Percentiles rank a stretch among this genome's conserved stretches.
phyloP scores from a whole-genome alignment of 2,329 filamentous ascomycete species.

The Sporothrix phasma region DNA sequence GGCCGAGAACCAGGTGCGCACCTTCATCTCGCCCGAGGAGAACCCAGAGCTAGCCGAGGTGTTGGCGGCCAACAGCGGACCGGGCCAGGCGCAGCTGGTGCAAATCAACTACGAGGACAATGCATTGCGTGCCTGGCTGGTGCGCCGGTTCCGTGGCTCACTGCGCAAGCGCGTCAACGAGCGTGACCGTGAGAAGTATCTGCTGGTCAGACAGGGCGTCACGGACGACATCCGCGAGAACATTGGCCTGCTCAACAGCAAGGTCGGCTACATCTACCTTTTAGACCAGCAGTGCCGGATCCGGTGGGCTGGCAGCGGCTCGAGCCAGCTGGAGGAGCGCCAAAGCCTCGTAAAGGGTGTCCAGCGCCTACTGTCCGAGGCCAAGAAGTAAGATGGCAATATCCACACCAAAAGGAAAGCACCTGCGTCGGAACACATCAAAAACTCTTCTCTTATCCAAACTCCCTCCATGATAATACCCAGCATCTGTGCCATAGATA shows the following conservation, averaged over 20 bases:
- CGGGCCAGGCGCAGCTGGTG: slow-evolving; percentile 56
- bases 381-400: slow-evolving; percentile 5
- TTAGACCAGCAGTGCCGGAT: slow-evolving; percentile 82
- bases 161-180: slow-evolving; percentile 41
- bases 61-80: slow-evolving; percentile 39
- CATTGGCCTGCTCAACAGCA: slow-evolving; percentile 70
- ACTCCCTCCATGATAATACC: not conserved
- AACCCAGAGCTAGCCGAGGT: slow-evolving; percentile 62
- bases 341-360: slow-evolving; percentile 57
- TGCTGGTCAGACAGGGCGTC: slow-evolving; percentile 48
- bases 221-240: slow-evolving; percentile 52
- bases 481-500: slow-evolving; percentile 2
- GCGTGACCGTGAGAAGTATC: slow-evolving; percentile 50
- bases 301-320: slow-evolving; percentile 82
- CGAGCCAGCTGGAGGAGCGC: slow-evolving; percentile 54
- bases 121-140: slow-evolving; percentile 50
- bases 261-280: slow-evolving; percentile 89
- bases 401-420: not conserved
- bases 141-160: slow-evolving; percentile 46
- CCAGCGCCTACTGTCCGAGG: slow-evolving; percentile 42
- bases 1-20: slow-evolving; percentile 70
- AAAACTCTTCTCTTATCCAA: not conserved
- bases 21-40: slow-evolving; percentile 54
- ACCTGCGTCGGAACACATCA: not conserved
- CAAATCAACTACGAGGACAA: slow-evolving; percentile 86